Conservation (phyloP, 768 basidiomycete genomes). For the Termitomyces sp. region DNA sequence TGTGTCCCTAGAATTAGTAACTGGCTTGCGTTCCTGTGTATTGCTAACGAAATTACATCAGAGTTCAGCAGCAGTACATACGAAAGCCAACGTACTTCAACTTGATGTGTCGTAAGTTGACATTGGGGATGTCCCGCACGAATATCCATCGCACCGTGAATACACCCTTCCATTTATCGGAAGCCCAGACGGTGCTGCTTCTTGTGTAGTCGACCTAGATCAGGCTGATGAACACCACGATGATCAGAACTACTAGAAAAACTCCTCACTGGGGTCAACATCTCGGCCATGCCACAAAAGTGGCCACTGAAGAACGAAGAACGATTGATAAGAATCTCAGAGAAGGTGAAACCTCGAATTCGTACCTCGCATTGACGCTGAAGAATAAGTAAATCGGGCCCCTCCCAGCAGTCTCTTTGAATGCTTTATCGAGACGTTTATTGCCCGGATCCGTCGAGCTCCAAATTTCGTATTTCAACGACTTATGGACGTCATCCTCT, state of each 20-base stretch:
- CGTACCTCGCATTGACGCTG: slow-evolving; percentile 86
- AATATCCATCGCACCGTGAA: slow-evolving; percentile 99
- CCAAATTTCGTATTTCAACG: slow-evolving; percentile 96
- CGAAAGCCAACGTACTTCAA: slow-evolving; percentile 50
- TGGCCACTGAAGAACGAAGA: slow-evolving; percentile 57
- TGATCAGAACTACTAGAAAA: not conserved
- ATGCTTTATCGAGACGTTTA: slow-evolving; percentile 94
- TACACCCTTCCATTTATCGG: slow-evolving; percentile 99
- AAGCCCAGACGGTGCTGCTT: slow-evolving; percentile 97
- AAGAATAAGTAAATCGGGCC: slow-evolving; percentile 98
- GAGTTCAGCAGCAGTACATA: slow-evolving; percentile 11
- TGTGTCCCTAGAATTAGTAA: slow-evolving; percentile 96
- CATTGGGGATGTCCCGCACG: slow-evolving; percentile 91
- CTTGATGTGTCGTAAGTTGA: slow-evolving; percentile 84
- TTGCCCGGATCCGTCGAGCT: slow-evolving; percentile 96
- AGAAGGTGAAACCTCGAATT: not conserved
- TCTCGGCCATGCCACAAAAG: slow-evolving; percentile 98
- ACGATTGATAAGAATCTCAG: not conserved
- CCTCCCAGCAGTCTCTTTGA: slow-evolving; percentile 87
- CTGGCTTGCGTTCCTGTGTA: slow-evolving; percentile 96
- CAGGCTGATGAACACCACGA: not conserved
- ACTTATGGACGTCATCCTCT: slow-evolving; percentile 98
- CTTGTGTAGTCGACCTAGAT: slow-evolving; percentile 82
- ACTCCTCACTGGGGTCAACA: slow-evolving; percentile 79
- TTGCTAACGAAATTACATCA: slow-evolving; percentile 48